Percentiles rank a stretch among this genome's conserved stretches.
phyloP scores from a whole-genome alignment of 2,329 filamentous ascomycete species.

The Diplodia corticola region DNA sequence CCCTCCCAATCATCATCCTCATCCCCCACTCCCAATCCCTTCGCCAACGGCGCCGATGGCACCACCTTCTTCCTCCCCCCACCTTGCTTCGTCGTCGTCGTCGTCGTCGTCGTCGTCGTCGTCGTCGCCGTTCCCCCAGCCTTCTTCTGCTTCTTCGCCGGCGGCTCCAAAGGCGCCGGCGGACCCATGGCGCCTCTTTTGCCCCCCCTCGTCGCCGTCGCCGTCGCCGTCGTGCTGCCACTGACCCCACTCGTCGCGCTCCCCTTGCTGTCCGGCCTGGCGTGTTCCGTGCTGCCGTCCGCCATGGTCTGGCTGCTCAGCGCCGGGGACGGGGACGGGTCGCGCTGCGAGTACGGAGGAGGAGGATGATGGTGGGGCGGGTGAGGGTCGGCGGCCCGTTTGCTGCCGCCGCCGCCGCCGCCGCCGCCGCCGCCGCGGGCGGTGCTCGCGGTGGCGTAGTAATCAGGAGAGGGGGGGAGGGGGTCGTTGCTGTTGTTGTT shows the following conservation, averaged over 20 bases:
- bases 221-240: constrained; percentile 22
- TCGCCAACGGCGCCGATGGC: constrained; percentile 33
- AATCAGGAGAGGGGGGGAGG: not conserved
- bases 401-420: no score
- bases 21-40: constrained; percentile 3
- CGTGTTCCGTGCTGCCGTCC: constrained; percentile 29
- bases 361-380: not conserved
- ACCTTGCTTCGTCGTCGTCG: constrained; percentile 25
- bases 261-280: constrained; percentile 31
- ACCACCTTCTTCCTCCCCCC: constrained; percentile 24
- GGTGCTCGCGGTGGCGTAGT: not conserved
- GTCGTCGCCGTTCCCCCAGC: not conserved
- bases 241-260: constrained; percentile 30
- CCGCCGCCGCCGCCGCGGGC: no score
- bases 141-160: constrained; percentile 22
- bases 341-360: not conserved
- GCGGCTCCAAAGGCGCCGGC: constrained; percentile 28
- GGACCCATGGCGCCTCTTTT: constrained; percentile 33
- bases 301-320: constrained; percentile 22
- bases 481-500: constrained; percentile 14
- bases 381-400: no score
- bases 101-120: not conserved
- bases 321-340: not conserved
- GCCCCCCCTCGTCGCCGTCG: constrained; percentile 20
- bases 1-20: constrained; percentile 41